Percentiles rank a stretch among this genome's conserved stretches.
phyloP scores from a whole-genome alignment of 805 yeast species.

The Sugiyamaella qingdaonensis region DNA sequence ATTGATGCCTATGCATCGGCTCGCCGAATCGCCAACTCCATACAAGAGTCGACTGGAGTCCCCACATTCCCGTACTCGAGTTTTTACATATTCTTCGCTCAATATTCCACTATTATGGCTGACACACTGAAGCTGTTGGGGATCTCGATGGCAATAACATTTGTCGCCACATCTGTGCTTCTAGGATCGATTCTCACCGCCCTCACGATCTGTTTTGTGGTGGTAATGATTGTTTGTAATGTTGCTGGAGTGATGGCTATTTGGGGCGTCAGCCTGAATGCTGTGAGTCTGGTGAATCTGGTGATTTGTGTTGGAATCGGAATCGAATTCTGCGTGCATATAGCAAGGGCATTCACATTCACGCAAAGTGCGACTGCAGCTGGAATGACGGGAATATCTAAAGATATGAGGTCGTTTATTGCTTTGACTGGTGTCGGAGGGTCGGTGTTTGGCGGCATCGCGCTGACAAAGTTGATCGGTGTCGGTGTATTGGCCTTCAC shows the following conservation, averaged over 20 bases:
- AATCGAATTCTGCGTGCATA: constrained; percentile 88
- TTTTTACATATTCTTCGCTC: constrained; percentile 89
- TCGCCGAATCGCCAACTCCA: constrained; percentile 56
- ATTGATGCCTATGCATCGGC: constrained; percentile 75
- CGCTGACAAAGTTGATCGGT: constrained; percentile 85
- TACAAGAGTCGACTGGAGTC: constrained; percentile 37
- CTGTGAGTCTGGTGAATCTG: constrained; percentile 82
- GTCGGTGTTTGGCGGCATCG: constrained; percentile 85
- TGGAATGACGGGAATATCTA: constrained; percentile 26
- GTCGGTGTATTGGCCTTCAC: constrained; percentile 84
- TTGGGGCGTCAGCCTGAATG: constrained; percentile 76
- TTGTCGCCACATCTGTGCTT: constrained; percentile 49
- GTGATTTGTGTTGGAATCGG: constrained; percentile 91
- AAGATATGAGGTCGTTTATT: constrained; percentile 41
- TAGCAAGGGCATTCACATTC: constrained; percentile 70
- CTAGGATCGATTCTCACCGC: constrained; percentile 68
- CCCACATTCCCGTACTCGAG: constrained; percentile 87
- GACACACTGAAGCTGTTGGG: constrained; percentile 53
- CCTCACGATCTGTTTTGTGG: constrained; percentile 50
- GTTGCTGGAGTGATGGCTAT: constrained; percentile 78
- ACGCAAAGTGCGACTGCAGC: constrained; percentile 34
- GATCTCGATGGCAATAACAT: constrained; percentile 48
- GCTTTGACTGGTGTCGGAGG: constrained; percentile 82
- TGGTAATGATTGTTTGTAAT: constrained; percentile 60
- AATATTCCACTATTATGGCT: constrained; percentile 63